Conservation (phyloP, 768 basidiomycete species). For the Collybia sp. region DNA sequence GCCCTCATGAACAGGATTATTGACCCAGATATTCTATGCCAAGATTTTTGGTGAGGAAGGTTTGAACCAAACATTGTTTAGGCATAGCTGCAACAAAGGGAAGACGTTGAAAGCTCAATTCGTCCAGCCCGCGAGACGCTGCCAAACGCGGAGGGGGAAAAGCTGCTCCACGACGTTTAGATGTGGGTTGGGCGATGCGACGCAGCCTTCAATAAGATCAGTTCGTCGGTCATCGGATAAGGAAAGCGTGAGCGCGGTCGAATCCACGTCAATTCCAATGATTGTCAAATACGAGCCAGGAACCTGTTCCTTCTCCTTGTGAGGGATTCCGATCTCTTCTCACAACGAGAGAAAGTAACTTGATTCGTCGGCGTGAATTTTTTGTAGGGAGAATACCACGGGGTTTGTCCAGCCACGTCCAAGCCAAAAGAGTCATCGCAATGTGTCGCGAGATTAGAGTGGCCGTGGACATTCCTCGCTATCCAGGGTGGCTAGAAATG, state of each 20-base stretch:
- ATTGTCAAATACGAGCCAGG: conserved; percentile 23
- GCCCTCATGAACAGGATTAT: conserved; percentile 14
- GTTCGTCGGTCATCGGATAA: conserved; percentile 2
- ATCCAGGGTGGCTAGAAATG: neutral
- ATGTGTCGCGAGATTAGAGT: neutral
- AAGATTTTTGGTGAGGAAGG: conserved; percentile 14
- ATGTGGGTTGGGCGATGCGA: conserved; percentile 1
- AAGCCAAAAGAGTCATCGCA: neutral
- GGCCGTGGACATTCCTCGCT: neutral
- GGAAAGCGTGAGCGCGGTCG: conserved; percentile 22
- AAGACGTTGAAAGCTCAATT: conserved; percentile 37
- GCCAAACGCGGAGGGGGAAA: conserved; percentile 18
- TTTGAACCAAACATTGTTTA: conserved; percentile 24
- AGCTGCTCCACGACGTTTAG: conserved; percentile 3
- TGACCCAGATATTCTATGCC: conserved; percentile 17
- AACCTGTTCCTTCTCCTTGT: conserved; percentile 33
- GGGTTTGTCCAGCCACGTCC: neutral
- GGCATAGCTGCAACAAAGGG: conserved; percentile 20
- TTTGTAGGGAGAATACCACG: conserved; percentile 20
- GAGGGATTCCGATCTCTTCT: conserved; percentile 33
- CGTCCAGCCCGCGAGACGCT: conserved; percentile 25
- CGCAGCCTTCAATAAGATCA: conserved; percentile 10
- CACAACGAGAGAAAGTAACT: conserved; percentile 25
- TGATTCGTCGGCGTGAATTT: conserved; percentile 24
- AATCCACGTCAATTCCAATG: conserved; percentile 34